Percentiles rank a stretch among this genome's conserved stretches.
phyloP scores from a whole-genome alignment of 352 stramenopile genomes.

The Phytophthora quininea region DNA sequence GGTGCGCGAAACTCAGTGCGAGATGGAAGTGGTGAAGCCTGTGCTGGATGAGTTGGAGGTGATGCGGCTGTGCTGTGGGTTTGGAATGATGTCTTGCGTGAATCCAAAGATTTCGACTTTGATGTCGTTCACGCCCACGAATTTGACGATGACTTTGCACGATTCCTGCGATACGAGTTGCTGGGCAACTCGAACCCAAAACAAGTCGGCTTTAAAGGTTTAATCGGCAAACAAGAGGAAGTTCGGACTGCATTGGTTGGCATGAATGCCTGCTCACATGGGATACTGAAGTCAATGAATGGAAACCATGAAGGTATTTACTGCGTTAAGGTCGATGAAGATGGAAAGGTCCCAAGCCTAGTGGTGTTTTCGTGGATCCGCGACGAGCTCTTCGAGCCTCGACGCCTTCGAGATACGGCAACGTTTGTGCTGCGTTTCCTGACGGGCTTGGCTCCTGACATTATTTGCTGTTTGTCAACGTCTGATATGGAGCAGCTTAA shows the following conservation, averaged over 20 bases:
- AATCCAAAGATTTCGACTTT: slow-evolving; percentile 58
- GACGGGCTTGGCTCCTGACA: slow-evolving; percentile 33
- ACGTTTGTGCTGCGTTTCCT: slow-evolving; percentile 72
- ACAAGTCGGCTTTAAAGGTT: slow-evolving; percentile 34
- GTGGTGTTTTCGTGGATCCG: slow-evolving; percentile 74
- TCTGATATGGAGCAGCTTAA: slow-evolving; percentile 29
- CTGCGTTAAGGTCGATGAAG: slow-evolving; percentile 34
- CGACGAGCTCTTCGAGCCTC: slow-evolving; percentile 48
- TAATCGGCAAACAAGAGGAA: slow-evolving; percentile 70
- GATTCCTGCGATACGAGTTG: slow-evolving; percentile 57
- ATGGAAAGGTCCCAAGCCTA: slow-evolving; percentile 18
- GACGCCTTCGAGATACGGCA: slow-evolving; percentile 53
- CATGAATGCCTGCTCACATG: slow-evolving; percentile 44
- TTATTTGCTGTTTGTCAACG: slow-evolving; percentile 35
- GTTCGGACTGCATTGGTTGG: slow-evolving; percentile 42
- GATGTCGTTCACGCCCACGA: slow-evolving; percentile 46
- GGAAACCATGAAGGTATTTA: slow-evolving; percentile 59
- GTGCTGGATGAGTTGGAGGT: slow-evolving; percentile 77
- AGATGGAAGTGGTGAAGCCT: slow-evolving; percentile 73
- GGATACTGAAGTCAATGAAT: slow-evolving; percentile 33
- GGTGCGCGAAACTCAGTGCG: slow-evolving; percentile 56
- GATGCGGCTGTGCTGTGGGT: slow-evolving; percentile 60
- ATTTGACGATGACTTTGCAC: slow-evolving; percentile 73
- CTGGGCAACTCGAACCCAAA: slow-evolving; percentile 27
- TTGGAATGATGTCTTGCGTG: slow-evolving; percentile 55